phyloP scores from a whole-genome alignment of 2,329 filamentous ascomycete species.

The Ophiostoma sp. region DNA sequence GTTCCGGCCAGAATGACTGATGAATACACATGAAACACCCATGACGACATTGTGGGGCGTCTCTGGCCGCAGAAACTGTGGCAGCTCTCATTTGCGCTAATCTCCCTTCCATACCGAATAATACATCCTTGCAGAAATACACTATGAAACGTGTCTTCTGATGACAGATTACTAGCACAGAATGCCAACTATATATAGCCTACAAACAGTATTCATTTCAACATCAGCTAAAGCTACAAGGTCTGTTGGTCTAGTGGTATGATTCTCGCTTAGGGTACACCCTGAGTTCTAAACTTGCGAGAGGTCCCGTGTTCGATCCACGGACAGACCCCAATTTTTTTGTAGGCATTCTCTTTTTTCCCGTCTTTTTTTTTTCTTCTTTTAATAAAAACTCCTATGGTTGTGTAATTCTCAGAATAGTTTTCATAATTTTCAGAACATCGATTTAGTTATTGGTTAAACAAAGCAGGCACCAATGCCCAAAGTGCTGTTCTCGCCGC shows the following conservation, averaged over 20 bases:
- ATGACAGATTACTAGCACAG: not conserved
- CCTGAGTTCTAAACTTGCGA: constrained; percentile 18
- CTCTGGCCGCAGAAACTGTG: not conserved
- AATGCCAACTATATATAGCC: not conserved
- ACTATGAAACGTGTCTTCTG: not conserved
- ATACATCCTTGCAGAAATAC: not conserved
- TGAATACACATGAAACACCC: constrained; percentile 1
- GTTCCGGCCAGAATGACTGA: too few relatives aligned
- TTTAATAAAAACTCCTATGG: too few relatives aligned
- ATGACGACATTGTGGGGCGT: constrained; percentile 8
- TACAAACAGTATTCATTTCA: not conserved
- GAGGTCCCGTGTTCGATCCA: constrained; percentile 19
- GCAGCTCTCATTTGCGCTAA: not conserved
- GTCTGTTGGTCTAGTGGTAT: constrained; percentile 52
- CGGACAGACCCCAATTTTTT: constrained; percentile 22
- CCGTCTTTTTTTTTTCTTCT: too few relatives aligned
- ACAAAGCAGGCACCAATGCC: too few relatives aligned
- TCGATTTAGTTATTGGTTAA: too few relatives aligned
- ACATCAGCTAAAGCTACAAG: constrained; percentile 4
- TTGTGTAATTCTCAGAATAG: too few relatives aligned
- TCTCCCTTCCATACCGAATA: not conserved
- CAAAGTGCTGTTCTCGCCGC: too few relatives aligned
- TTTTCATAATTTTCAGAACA: too few relatives aligned
- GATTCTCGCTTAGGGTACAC: constrained; percentile 57
- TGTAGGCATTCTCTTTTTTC: not conserved